Evolutionary conservation across 2,329 filamentous ascomycete species (phyloP).

Genomic region (Penicillium griseofulvum): DNA sequence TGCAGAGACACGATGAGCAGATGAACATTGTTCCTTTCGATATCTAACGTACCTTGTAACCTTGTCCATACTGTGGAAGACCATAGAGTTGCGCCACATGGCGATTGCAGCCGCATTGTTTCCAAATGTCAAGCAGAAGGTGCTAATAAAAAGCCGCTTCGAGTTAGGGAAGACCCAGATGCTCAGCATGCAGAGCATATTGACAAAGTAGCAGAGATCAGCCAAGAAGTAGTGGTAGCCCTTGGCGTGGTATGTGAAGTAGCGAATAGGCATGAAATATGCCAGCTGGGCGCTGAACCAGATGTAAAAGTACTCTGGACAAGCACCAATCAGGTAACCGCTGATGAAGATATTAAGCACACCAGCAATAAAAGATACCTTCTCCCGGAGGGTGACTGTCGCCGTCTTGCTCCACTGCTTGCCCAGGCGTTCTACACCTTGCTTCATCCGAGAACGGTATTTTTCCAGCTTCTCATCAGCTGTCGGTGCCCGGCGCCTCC

Average conservation of each 20-base stretch:
- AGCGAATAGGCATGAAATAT: constrained; percentile 97
- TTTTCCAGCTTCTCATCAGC: constrained; percentile 90
- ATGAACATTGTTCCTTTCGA: background rate
- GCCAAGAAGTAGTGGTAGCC: constrained; percentile 97
- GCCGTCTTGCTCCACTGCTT: constrained; percentile 86
- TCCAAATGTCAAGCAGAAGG: constrained; percentile 88
- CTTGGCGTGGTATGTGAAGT: constrained; percentile 82
- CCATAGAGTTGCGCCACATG: constrained; percentile 98
- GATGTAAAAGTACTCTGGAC: constrained; percentile 79
- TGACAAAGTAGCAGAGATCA: constrained; percentile 98
- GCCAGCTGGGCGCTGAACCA: constrained; percentile 88
- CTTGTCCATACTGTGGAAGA: constrained; percentile 98
- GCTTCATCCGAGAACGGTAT: constrained; percentile 82
- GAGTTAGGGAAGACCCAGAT: constrained; percentile 90
- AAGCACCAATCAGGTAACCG: constrained; percentile 85
- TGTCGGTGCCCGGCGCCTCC: constrained; percentile 78
- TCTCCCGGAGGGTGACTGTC: constrained; percentile 84
- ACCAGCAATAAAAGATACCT: constrained; percentile 91
- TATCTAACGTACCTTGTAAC: constrained; percentile 67
- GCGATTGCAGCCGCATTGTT: constrained; percentile 98
- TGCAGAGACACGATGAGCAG: constrained; percentile 29
- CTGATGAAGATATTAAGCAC: constrained; percentile 97
- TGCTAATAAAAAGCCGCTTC: constrained; percentile 85
- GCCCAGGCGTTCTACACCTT: constrained; percentile 82
- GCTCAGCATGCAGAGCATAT: constrained; percentile 74